Evolutionary conservation across 345 rosid species (phyloP), one percentile per base, ranked within the genome.

Genomic region (Eucalyptus shirleyi): DNA sequence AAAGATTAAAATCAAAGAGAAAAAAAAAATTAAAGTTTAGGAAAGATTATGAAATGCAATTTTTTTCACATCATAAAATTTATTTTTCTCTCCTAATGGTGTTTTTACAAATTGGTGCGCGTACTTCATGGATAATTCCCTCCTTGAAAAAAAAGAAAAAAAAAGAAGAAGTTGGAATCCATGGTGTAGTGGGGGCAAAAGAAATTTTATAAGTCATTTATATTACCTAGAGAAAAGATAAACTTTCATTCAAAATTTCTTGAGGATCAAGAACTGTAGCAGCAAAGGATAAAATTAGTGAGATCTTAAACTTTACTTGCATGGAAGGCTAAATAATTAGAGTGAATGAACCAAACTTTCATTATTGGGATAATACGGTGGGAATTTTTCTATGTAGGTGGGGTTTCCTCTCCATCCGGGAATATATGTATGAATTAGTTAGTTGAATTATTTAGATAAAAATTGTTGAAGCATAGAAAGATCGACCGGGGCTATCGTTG

Each of bases 131-230:
- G 32, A 28, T 12, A 12, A 60, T 5, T 6, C 69, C 8, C 4
- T 60, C 69, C 16, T 4, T 9, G 47, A 8, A 44, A 44, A 28
- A 28, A 1, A n/a, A n/a, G n/a, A n/a, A n/a, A n/a, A n/a, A n/a
- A n/a, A n/a, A 12, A 21, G 0, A 24, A 12, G 6, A 34, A 34
- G 37, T 34, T 26, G 6, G 1, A 59, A 59, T 59, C n/a, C 7
- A 59, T 0, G 7, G 0, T 5, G 65, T 59, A 1, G 6, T 26
- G 0, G 10, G 47, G 28, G 1, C 60, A 55, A 9, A 55, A 23
- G 12, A 55, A 55, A 55, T 8, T 53, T 60, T 28, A 60, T 12
- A 28, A 60, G 32, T 60, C 16, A 12, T 60, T 12, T 60, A 60
- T 62, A 16, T 62, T 30, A 2, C 2, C 32, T 1, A 30, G 3